Evolutionary conservation across 208 protist species (phyloP), one percentile per base, ranked within the genome.

Genomic region (Trypanosoma platydactyli): DNA sequence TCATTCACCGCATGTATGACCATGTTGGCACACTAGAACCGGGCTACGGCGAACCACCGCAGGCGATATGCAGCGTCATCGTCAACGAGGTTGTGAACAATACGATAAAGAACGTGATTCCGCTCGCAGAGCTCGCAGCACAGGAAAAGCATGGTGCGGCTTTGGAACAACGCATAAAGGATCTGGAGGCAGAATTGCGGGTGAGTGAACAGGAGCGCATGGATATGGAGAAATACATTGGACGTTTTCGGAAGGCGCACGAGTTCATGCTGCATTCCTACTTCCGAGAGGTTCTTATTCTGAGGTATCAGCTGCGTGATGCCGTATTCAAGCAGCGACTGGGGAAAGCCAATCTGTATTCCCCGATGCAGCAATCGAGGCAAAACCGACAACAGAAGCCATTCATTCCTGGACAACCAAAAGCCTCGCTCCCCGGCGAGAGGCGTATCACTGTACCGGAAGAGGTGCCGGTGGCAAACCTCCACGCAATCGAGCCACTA

Each of bases 181-280:
- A 84, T 3, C 22, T 86, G 29, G 65, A 63, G 33, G 63, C 24
- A 1, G 57, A 79, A 22, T 57, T 73, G 4, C 44, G 24, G 0
- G 49, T 66, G 35, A 64, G 64, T 49, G 59, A 81, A 27, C 5
- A 51, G n/a, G 51, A 61, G 12, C 51, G 73, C 18, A 48, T 25
- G 6, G 71, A 80, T 12, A 12, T 71, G 56, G 60, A 85, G 54
- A 59, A 22, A 7, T 53, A 62, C 29, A 63, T 88, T 29, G 55
- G 27, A 0, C 66, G 83, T 46, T 61, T 76, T 30, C 81, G 86
- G 44, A 48, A 72, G 33, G 81, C 83, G n/a, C 86, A 95, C 61
- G 79, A 91, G 24, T 87, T 84, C 64, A 90, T 92, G 89, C 68
- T 95, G 52, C 83, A 85, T 58, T 82, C 68, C 56, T 95, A 95